Percentiles rank a stretch among this genome's conserved stretches.
Conservation (phyloP, 23 red algal species). For the Cyanidium caldarium region DNA sequence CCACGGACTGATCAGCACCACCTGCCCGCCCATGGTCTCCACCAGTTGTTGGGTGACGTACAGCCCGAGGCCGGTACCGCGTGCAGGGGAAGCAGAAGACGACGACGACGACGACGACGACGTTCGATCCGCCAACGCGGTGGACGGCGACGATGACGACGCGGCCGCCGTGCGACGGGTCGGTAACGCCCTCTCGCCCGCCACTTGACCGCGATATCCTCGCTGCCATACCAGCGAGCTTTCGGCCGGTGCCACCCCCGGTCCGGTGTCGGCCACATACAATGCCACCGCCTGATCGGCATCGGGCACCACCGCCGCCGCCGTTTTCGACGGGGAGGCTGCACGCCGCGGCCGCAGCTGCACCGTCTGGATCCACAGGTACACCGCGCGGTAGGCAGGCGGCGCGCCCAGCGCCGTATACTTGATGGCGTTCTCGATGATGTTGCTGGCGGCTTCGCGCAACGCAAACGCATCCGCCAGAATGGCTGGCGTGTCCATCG, state of each 20-base stretch:
- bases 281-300: not conserved
- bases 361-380: not conserved
- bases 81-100: too few relatives aligned
- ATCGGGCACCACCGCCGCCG: not conserved
- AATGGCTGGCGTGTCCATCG: constrained; percentile 32
- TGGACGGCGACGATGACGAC: not conserved
- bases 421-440: constrained; percentile 61
- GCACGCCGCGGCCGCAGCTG: not conserved
- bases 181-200: not conserved
- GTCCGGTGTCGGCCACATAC: constrained; percentile 14
- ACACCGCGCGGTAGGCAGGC: not conserved
- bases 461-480: constrained; percentile 18
- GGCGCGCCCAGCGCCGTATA: constrained; percentile 31
- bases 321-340: not conserved
- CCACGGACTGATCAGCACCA: constrained; percentile 1
- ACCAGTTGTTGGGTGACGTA: not conserved
- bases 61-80: not conserved
- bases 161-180: not conserved
- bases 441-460: constrained; percentile 31
- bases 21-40: not conserved
- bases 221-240: constrained; percentile 8
- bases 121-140: not conserved
- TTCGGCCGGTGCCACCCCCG: constrained; percentile 3
- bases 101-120: not conserved
- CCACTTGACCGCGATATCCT: constrained; percentile 5